Conservation (phyloP, 176 grass and related monocot species). For the Cymbopogon citratus region DNA sequence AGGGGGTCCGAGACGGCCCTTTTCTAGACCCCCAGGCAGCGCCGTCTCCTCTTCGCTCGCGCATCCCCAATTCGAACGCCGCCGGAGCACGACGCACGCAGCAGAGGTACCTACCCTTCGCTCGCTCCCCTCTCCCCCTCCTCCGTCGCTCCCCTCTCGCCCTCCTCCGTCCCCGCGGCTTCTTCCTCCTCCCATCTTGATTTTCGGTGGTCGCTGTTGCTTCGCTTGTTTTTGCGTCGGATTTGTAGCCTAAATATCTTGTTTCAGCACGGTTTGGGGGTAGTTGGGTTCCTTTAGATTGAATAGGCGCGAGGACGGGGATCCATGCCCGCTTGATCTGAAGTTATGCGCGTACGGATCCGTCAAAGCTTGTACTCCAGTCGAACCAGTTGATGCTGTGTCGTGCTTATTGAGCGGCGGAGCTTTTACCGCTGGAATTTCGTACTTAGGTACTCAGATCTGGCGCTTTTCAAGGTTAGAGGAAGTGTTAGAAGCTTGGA, state of each 20-base stretch:
- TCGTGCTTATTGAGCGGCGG: neutral
- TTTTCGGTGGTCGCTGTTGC: neutral
- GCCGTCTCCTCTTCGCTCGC: neutral
- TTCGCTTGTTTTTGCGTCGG: neutral
- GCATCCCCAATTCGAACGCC: neutral
- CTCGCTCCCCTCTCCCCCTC: neutral
- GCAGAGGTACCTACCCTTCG: neutral
- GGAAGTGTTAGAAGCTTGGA: neutral
- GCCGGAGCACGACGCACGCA: neutral
- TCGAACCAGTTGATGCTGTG: neutral
- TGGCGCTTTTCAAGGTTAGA: neutral
- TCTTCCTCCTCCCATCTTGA: neutral
- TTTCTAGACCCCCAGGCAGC: conserved; percentile 1
- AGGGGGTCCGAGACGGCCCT: neutral
- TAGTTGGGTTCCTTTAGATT: no score
- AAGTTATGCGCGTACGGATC: neutral
- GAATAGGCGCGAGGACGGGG: neutral
- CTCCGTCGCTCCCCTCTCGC: neutral
- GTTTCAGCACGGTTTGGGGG: neutral
- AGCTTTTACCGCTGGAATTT: neutral
- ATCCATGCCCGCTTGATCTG: neutral
- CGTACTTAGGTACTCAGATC: neutral
- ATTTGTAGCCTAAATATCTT: neutral
- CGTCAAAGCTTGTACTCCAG: neutral
- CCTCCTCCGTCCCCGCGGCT: neutral